Base-by-base conservation (phyloP, 108 stramenopile species). In the Licmophora abbreviata region DNA sequence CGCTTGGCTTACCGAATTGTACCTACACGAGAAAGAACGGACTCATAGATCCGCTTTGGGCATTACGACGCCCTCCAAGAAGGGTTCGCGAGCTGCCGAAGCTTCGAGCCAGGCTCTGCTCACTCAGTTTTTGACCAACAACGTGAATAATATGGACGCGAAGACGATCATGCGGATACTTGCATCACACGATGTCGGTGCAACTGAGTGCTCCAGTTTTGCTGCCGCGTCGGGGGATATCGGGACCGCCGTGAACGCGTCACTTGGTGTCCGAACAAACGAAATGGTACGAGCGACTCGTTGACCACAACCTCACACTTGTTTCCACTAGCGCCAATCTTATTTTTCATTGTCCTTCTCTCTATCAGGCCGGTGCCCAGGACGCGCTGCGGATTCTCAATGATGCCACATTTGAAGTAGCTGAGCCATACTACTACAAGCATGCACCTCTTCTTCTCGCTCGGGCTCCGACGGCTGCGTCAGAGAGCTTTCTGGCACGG, bases 401-500 rank as follows among this genome's bases (percentile, higher is more conserved):
- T 59, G 82, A 84, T 23, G 77, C 80, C 8, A 82, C 80, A 1
- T 74, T 90, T 41, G 83, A 90, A 66, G 52, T 78, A 27, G 79
- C 88, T 3, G 88, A 90, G 49, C 81, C 81, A 1, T 67, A 75
- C 21, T 91, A 91, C 58, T 91, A 86, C 69, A 83, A 74, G 46
- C 61, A 83, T 54, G 77, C 84, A 5, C 57, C 68, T 23, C 63
- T 57, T 5, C 58, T 89, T 0, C 37, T 89, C 42, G 64, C 80
- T 11, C 56, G 85, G 14, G 83, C 79, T 40, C 90, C 90, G n/a
- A 65, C 60, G 45, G 51, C 69, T 32, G 78, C 85, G 8, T 68
- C 66, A 3, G 79, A 85, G 40, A 73, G 79, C 31, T 92, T 87
- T 47, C 53, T 92, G 18, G 65, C 62, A n/a, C 66, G 80, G 20